Evolutionary conservation across 495 filamentous ascomycete species (phyloP).

Genomic region (Lentithecium fluviatile): DNA sequence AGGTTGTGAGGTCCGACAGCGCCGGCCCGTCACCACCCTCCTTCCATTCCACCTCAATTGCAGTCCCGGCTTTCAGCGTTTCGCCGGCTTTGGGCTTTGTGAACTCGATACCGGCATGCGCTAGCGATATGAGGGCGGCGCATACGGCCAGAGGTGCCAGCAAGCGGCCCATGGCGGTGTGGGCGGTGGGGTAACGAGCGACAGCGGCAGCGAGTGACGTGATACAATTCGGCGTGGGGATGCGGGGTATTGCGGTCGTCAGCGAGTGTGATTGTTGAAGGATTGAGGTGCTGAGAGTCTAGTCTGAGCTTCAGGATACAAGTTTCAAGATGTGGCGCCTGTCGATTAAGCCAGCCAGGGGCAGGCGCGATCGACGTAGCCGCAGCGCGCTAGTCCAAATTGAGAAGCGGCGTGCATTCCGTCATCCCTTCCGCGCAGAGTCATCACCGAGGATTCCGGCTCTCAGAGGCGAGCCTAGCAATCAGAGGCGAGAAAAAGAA

Average conservation of each 20-base stretch:
- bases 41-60: constrained; percentile 58
- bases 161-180: constrained; percentile 32
- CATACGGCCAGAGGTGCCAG: constrained; percentile 45
- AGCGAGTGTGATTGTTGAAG: not conserved
- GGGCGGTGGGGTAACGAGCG: constrained; percentile 10
- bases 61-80: constrained; percentile 48
- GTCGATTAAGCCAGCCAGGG: constrained; percentile 3
- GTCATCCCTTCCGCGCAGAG: too few species aligned
- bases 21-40: constrained; percentile 54
- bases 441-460: too few species aligned
- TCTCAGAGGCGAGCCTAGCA: too few species aligned
- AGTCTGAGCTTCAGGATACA: constrained; percentile 23
- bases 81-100: constrained; percentile 52
- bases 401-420: not conserved
- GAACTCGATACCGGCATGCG: constrained; percentile 57
- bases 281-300: not conserved
- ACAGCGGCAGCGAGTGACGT: not conserved
- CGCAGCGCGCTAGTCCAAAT: not conserved
- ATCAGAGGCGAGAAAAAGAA: too few species aligned
- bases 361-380: constrained; percentile 10
- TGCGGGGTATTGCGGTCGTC: not conserved
- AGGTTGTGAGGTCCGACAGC: constrained; percentile 54
- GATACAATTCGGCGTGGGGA: not conserved
- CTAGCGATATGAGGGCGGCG: constrained; percentile 46
- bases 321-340: constrained; percentile 9